These are phyloP conservation scores for Oldenlandia corymbosa DNA, from an alignment of 257 asterid genomes.

Conservation along the genomic window DNA sequence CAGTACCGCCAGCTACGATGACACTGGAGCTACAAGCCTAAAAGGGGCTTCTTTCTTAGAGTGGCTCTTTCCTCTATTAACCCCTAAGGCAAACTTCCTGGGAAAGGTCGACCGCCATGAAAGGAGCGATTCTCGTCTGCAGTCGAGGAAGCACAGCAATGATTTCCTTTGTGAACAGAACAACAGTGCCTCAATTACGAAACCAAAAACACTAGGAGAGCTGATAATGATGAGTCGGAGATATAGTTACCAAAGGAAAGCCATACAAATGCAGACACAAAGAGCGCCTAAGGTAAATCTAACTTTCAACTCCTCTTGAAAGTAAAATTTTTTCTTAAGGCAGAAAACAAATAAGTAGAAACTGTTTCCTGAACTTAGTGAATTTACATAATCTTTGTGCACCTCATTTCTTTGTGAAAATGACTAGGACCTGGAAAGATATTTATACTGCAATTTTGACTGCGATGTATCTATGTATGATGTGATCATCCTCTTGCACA, in stretches of 20 bases:
- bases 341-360: background rate
- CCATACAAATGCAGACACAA: constrained; percentile 38
- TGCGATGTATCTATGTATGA: background rate
- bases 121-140: constrained; percentile 20
- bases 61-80: constrained; percentile 71
- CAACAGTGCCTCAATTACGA: constrained; percentile 35
- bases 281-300: constrained; percentile 52
- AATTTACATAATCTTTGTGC: background rate
- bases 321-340: background rate
- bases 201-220: constrained; percentile 80
- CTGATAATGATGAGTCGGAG: constrained; percentile 86
- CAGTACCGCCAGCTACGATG: constrained; percentile 42
- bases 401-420: background rate
- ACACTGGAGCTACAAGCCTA: constrained; percentile 47
- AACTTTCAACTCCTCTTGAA: background rate
- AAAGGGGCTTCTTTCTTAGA: constrained; percentile 74
- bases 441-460: background rate
- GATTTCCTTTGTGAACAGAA: constrained; percentile 29
- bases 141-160: constrained; percentile 14
- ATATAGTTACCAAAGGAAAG: constrained; percentile 66
- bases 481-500: constrained; percentile 2
- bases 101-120: constrained; percentile 29
- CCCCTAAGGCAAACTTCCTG: constrained; percentile 26
- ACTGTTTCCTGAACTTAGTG: background rate
- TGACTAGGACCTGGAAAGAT: background rate